A percentile compares a stretch with the other conserved stretches of the same genome.
These are phyloP conservation scores for Aspergillus tubingensis DNA, from an alignment of 2,329 filamentous ascomycete genomes.

Conservation along the genomic window DNA sequence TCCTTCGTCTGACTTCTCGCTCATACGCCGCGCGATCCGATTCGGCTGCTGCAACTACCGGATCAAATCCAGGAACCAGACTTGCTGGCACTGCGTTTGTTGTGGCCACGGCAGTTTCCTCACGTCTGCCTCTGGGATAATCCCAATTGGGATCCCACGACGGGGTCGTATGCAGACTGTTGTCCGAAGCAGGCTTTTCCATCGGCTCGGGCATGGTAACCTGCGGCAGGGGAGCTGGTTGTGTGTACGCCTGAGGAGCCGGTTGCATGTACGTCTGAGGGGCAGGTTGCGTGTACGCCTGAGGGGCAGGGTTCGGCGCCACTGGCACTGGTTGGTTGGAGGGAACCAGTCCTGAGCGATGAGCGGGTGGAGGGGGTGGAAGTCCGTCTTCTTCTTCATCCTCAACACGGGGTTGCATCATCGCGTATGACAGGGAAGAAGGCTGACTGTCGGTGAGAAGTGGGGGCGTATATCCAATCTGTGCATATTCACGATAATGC, in stretches of 20 bases:
- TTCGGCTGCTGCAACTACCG: conserved; percentile 31
- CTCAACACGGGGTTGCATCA: conserved; percentile 52
- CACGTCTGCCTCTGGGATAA: no score
- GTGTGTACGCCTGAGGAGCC: no score
- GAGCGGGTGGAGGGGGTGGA: conserved; percentile 29
- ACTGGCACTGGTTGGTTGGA: conserved; percentile 38
- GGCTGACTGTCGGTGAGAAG: background rate
- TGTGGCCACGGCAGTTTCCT: no score
- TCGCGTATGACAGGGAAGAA: conserved; percentile 34
- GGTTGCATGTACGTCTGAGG: no score
- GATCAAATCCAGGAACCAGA: conserved; percentile 36
- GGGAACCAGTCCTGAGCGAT: conserved; percentile 19
- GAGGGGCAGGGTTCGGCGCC: no score
- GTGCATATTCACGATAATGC: background rate
- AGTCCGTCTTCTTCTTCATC: conserved; percentile 45
- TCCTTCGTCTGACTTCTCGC: conserved; percentile 27
- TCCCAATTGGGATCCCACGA: no score
- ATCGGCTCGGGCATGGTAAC: no score
- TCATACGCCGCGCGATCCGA: conserved; percentile 33
- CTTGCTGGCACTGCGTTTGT: no score
- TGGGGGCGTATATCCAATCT: background rate
- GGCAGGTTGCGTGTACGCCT: no score
- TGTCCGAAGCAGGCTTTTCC: no score
- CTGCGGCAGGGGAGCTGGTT: no score
- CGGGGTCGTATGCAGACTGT: no score